Base-by-base conservation (phyloP, 2,329 filamentous ascomycete species). In the Beauveria scarabaeidicola region DNA sequence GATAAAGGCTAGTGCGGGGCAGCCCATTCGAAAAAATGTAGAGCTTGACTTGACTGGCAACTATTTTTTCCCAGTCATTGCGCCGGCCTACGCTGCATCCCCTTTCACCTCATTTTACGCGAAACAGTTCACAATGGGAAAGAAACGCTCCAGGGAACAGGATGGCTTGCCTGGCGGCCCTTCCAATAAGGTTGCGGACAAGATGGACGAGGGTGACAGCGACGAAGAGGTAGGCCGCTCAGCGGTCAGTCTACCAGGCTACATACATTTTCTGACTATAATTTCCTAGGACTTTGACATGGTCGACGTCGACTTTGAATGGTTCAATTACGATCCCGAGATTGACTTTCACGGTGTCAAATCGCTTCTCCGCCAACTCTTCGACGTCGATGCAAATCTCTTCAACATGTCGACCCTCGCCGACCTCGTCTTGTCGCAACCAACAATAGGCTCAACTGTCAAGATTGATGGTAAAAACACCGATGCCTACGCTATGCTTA, bases 301-400 rank as follows among this genome's bases (percentile, higher is more conserved):
- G 72, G 85, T 99, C 65, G 88, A 97, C 70, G 91, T 97, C 61
- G 93, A 97, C 65, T 99, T 99, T 69, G 94, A 99, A 77, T 97
- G 91, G 89, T 99, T 97, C 78, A 95, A 97, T 75, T 96, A 93
- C 63, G 88, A 94, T 67, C 81, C 89, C 2, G 85, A 89, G 8
- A 82, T 96, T 67, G 94, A 99, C 74, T 97, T 97, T 74, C 93
- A 97, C 75, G 94, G 94, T 61, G 83, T 95, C 67, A 97, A 97
- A 74, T 88, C 85, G 10, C 84, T 99, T 8, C 75, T 97, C 61
- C 89, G 93, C 62, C 94, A 99, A 74, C 84, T 99, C 46, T 87
- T 99, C 72, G 94, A 97, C 73, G 84, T 89, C 58, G 94, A 99
- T 75, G 82, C 88, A 51, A 82, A 87, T 62, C 80, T 95, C 32